Percentiles rank a stretch among this genome's conserved stretches.
Evolutionary conservation across 805 yeast genomes (phyloP).

Genomic region (Ogataea parapolymorpha): DNA sequence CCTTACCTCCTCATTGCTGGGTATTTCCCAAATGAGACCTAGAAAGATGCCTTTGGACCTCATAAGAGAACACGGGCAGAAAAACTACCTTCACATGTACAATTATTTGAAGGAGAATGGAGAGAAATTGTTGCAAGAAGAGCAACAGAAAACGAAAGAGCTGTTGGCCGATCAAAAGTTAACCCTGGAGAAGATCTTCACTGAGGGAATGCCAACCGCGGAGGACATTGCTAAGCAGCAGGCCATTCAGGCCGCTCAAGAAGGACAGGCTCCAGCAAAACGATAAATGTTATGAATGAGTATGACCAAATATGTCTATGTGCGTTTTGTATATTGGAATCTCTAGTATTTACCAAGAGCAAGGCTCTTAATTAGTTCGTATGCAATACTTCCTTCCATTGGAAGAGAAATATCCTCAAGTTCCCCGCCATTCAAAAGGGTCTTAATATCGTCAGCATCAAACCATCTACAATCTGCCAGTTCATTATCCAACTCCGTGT

Average conservation of each 20-base stretch:
- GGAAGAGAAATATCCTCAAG: constrained; percentile 38
- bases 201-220: constrained; percentile 77
- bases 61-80: constrained; percentile 89
- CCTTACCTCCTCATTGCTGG: constrained; percentile 44
- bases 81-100: constrained; percentile 79
- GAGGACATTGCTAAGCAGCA: constrained; percentile 51
- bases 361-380: constrained; percentile 35
- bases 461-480: constrained; percentile 86
- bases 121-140: constrained; percentile 75
- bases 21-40: constrained; percentile 42
- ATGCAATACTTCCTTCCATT: constrained; percentile 42
- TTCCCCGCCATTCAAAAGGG: constrained; percentile 14
- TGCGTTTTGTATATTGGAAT: background rate
- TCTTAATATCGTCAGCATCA: constrained; percentile 48
- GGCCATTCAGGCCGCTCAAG: constrained; percentile 22
- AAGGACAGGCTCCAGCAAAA: constrained; percentile 4
- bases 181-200: constrained; percentile 79
- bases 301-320: constrained; percentile 1
- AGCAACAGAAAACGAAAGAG: constrained; percentile 75
- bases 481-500: constrained; percentile 82
- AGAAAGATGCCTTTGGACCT: constrained; percentile 83
- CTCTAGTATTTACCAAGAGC: constrained; percentile 3
- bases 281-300: background rate
- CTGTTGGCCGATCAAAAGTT: constrained; percentile 78
- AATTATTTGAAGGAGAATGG: constrained; percentile 55